Conservation (phyloP, 192 early-diverging fungal genomes). For the Backusella morwellensis region DNA sequence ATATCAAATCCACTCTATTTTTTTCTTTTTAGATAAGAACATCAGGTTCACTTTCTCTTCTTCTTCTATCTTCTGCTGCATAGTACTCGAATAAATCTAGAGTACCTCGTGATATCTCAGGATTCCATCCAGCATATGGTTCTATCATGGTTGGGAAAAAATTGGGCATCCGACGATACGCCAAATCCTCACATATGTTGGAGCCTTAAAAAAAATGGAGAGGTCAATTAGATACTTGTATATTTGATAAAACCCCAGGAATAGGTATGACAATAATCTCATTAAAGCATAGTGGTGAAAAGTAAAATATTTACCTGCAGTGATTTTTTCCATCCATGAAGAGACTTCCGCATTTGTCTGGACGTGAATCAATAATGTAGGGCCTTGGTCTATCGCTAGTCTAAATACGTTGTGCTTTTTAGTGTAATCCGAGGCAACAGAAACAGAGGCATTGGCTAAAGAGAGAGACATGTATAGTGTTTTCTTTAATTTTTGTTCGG, state of each 20-base stretch:
- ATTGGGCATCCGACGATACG: background rate
- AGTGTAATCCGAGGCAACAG: constrained; percentile 13
- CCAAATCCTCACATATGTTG: constrained; percentile 5
- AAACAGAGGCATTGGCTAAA: constrained; percentile 3
- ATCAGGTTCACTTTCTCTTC: background rate
- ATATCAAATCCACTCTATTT: background rate
- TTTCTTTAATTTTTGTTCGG: background rate
- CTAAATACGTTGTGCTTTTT: constrained; percentile 13
- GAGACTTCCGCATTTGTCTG: background rate
- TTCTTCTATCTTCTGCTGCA: constrained; percentile 4
- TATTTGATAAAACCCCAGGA: background rate
- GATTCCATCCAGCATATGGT: background rate
- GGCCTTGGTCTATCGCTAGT: constrained; percentile 1
- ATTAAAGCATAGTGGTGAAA: background rate
- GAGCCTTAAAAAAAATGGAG: background rate
- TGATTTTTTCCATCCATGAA: constrained; percentile 23
- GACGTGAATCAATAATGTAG: constrained; percentile 14
- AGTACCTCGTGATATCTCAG: background rate
- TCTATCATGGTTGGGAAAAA: background rate
- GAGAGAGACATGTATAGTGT: background rate
- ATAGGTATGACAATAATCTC: background rate
- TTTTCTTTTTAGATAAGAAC: background rate
- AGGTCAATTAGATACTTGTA: background rate
- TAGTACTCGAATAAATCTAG: background rate
- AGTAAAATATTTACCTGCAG: constrained; percentile 8